These are phyloP conservation scores for Lentinula boryana DNA, from an alignment of 768 basidiomycete genomes.

Conservation along the genomic window DNA sequence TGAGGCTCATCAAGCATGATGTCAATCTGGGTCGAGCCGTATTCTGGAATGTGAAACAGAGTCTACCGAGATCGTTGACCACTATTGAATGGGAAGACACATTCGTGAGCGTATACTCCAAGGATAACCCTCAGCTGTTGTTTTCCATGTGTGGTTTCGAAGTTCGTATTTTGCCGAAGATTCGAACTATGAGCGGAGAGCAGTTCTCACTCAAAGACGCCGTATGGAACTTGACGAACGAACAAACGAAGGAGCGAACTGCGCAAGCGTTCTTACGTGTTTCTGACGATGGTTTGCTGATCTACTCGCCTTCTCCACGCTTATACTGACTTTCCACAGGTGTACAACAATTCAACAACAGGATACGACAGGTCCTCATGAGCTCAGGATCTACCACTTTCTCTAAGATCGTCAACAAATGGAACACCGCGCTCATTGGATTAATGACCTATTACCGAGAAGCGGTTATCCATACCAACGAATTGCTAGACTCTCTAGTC, in stretches of 20 bases:
- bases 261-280: slow-evolving; percentile 98
- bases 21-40: slow-evolving; percentile 98
- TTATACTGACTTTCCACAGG: slow-evolving; percentile 31
- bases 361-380: slow-evolving; percentile 96
- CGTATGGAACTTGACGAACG: slow-evolving; percentile 96
- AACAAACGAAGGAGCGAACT: slow-evolving; percentile 95
- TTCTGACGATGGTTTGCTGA: slow-evolving; percentile 74
- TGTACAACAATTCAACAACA: slow-evolving; percentile 96
- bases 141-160: slow-evolving; percentile 99
- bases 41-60: slow-evolving; percentile 99
- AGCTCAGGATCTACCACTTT: slow-evolving; percentile 98
- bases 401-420: slow-evolving; percentile 98
- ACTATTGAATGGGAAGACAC: slow-evolving; percentile 99
- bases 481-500: slow-evolving; percentile 90
- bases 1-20: slow-evolving; percentile 99
- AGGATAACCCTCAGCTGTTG: slow-evolving; percentile 93
- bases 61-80: slow-evolving; percentile 88
- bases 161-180: slow-evolving; percentile 94
- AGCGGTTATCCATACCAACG: slow-evolving; percentile 95
- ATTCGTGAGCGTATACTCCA: slow-evolving; percentile 94
- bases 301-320: not conserved
- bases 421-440: slow-evolving; percentile 94
- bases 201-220: slow-evolving; percentile 96
- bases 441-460: slow-evolving; percentile 98
- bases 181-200: slow-evolving; percentile 91